Percentiles rank a stretch among this genome's conserved stretches.
These are phyloP conservation scores for Rhynchospora tenuis DNA, from an alignment of 176 grass and related monocot species.

Conservation along the genomic window DNA sequence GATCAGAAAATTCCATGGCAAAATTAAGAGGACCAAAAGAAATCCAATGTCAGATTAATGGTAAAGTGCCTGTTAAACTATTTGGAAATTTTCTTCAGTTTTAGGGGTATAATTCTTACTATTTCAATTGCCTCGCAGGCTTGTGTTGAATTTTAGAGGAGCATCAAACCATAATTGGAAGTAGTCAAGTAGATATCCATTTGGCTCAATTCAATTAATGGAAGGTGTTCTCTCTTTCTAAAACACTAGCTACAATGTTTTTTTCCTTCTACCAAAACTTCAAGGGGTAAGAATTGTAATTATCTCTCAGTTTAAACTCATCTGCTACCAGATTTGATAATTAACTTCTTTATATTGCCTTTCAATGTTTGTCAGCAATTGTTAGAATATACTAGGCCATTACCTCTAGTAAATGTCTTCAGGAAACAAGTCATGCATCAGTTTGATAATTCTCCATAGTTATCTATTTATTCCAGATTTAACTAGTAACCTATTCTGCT, in stretches of 20 bases:
- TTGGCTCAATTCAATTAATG: background rate
- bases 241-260: background rate
- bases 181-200: background rate
- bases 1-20: background rate
- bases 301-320: background rate
- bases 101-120: slow-evolving; percentile 6
- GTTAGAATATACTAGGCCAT: background rate
- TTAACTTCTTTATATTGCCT: background rate
- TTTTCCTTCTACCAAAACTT: background rate
- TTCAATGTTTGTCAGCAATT: background rate
- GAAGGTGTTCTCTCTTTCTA: background rate
- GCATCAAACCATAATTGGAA: background rate
- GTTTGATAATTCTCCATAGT: background rate
- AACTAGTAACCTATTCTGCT: background rate
- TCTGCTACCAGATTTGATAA: background rate
- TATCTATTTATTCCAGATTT: background rate
- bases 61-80: background rate
- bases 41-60: background rate
- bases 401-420: background rate
- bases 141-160: background rate
- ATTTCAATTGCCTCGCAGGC: background rate
- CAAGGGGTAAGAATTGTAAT: background rate
- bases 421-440: background rate
- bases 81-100: background rate
- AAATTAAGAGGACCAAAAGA: background rate